Evolutionary conservation across 108 stramenopile genomes (phyloP).

Genomic region (Nitzschia putrida): DNA sequence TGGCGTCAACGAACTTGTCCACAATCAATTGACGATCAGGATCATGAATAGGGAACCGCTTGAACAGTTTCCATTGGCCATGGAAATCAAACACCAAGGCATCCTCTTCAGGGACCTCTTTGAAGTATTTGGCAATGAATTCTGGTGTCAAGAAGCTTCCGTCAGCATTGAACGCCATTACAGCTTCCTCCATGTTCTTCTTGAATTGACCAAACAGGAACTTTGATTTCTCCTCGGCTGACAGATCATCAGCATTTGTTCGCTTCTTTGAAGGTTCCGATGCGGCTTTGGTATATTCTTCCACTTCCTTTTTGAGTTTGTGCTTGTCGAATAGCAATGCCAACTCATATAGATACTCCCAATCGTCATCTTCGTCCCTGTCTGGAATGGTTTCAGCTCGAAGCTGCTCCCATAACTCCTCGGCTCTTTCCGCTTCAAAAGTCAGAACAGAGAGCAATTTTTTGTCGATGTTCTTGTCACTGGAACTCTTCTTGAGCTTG

Average conservation of each 20-base stretch:
- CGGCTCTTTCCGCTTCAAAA: conserved; percentile 26
- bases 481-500: not conserved
- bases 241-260: conserved; percentile 24
- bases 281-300: conserved; percentile 17
- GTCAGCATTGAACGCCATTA: conserved; percentile 29
- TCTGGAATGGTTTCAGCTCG: conserved; percentile 16
- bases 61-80: conserved; percentile 49
- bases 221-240: conserved; percentile 27
- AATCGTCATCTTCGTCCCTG: conserved; percentile 32
- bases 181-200: conserved; percentile 30
- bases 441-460: conserved; percentile 32
- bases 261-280: conserved; percentile 12
- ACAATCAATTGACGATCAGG: conserved; percentile 40
- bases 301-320: conserved; percentile 34
- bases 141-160: conserved; percentile 42
- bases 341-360: conserved; percentile 38
- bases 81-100: conserved; percentile 41
- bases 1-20: conserved; percentile 42
- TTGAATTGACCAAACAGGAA: conserved; percentile 30
- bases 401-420: conserved; percentile 28
- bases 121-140: conserved; percentile 42
- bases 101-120: conserved; percentile 22
- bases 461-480: conserved; percentile 4
- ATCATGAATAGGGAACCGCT: conserved; percentile 41
- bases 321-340: conserved; percentile 38